Conservation (phyloP, 306 rosid genomes). For the Spatholobus suberectus region DNA sequence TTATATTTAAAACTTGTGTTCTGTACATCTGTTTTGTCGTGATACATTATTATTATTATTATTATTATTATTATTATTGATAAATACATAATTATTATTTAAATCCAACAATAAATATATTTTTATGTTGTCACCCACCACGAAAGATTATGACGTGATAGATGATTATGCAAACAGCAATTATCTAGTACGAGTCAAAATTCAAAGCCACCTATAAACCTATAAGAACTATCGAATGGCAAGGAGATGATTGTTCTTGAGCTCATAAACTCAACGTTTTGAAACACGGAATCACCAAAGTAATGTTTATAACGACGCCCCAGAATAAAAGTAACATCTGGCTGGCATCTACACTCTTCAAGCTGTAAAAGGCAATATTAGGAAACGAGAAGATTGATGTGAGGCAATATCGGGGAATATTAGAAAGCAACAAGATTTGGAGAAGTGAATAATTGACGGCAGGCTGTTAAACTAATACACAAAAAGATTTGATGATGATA, state of each 20-base stretch:
- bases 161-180: constrained; percentile 5
- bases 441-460: neutral
- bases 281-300: constrained; percentile 1
- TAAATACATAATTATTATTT: neutral
- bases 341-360: constrained; percentile 22
- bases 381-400: neutral
- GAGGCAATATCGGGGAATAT: neutral
- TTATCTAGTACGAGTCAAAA: neutral
- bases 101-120: neutral
- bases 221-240: neutral
- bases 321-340: constrained; percentile 2
- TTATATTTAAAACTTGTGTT: neutral
- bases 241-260: neutral
- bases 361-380: neutral
- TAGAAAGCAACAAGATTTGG: neutral
- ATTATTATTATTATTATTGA: no score
- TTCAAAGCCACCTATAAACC: constrained; percentile 12
- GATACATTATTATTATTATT: neutral
- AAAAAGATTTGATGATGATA: neutral
- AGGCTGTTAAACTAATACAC: neutral
- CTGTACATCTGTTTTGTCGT: neutral
- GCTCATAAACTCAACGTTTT: neutral
- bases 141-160: constrained; percentile 10
- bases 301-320: no score
- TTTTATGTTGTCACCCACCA: neutral